Percentiles rank a stretch among this genome's conserved stretches.
Evolutionary conservation across 2,329 filamentous ascomycete species (phyloP).

Genomic region (Chaetomium olivaceum): DNA sequence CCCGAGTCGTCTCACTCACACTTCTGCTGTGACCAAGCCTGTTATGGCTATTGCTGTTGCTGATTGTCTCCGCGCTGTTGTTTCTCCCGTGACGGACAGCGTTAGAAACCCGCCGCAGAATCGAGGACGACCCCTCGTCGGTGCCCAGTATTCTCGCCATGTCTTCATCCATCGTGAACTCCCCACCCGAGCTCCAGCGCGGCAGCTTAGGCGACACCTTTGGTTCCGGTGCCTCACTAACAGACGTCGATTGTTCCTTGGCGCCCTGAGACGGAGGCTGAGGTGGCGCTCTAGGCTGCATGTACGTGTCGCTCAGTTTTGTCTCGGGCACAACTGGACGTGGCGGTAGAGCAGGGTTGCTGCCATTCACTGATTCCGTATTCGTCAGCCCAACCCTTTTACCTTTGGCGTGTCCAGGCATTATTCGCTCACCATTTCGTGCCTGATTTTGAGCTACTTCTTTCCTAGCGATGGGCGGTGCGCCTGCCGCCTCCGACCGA

Average conservation of each 20-base stretch:
- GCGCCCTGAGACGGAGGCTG: slow-evolving; percentile 49
- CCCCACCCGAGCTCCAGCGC: slow-evolving; percentile 75
- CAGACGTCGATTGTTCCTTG: slow-evolving; percentile 52
- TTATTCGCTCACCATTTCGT: slow-evolving; percentile 46
- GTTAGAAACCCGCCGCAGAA: slow-evolving; percentile 87
- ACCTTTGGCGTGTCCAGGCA: slow-evolving; percentile 2
- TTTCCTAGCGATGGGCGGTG: slow-evolving; percentile 63
- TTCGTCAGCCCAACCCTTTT: slow-evolving; percentile 24
- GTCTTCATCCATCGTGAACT: slow-evolving; percentile 94
- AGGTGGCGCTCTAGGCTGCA: slow-evolving; percentile 59
- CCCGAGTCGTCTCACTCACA: slow-evolving; percentile 66
- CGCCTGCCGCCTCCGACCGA: slow-evolving; percentile 42
- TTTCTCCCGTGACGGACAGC: slow-evolving; percentile 91
- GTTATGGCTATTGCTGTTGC: slow-evolving; percentile 42
- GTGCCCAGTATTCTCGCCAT: slow-evolving; percentile 84
- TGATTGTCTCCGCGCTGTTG: slow-evolving; percentile 67
- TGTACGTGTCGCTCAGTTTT: slow-evolving; percentile 55
- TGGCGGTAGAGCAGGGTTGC: slow-evolving; percentile 24
- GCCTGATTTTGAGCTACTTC: slow-evolving; percentile 53
- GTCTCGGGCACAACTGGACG: slow-evolving; percentile 42
- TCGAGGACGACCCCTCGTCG: slow-evolving; percentile 75
- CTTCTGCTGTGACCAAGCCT: slow-evolving; percentile 59
- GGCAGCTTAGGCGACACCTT: slow-evolving; percentile 67
- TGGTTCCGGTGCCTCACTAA: slow-evolving; percentile 43
- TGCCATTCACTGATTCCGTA: slow-evolving; percentile 42